These are phyloP conservation scores for Solanum neorickii DNA, from an alignment of 257 asterid species.

Conservation along the genomic window DNA sequence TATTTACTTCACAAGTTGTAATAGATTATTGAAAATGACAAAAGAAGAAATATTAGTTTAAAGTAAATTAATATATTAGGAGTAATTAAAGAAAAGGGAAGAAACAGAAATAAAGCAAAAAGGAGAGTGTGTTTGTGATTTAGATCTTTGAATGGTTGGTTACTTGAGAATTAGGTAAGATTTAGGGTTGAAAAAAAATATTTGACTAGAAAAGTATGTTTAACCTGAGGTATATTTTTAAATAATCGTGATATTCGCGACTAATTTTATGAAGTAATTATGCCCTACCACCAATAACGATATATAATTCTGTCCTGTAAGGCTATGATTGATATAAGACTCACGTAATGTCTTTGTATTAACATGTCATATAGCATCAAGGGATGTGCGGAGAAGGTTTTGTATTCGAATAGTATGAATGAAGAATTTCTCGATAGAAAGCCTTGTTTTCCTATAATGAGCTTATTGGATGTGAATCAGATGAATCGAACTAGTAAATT, in stretches of 20 bases:
- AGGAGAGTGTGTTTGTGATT: background rate
- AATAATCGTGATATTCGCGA: too few species aligned
- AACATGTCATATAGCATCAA: background rate
- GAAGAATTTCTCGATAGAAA: background rate
- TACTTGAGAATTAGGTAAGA: background rate
- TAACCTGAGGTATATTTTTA: background rate
- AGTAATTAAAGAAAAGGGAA: background rate
- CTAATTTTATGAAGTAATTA: too few species aligned
- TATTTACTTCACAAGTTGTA: background rate
- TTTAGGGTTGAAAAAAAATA: background rate
- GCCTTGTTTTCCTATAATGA: background rate
- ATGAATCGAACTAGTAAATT: background rate
- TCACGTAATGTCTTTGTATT: background rate
- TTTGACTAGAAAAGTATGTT: background rate
- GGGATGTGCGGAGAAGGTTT: background rate
- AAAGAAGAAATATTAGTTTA: background rate
- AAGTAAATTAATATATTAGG: background rate
- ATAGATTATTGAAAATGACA: background rate
- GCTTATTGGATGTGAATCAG: background rate
- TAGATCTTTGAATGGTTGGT: background rate
- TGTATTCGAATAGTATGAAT: background rate
- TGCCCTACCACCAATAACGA: too few species aligned
- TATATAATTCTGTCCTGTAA: rapidly evolving
- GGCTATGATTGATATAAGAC: background rate
- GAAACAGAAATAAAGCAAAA: background rate